Conservation (phyloP, 306 rosid genomes). For the Acacia confusa region DNA sequence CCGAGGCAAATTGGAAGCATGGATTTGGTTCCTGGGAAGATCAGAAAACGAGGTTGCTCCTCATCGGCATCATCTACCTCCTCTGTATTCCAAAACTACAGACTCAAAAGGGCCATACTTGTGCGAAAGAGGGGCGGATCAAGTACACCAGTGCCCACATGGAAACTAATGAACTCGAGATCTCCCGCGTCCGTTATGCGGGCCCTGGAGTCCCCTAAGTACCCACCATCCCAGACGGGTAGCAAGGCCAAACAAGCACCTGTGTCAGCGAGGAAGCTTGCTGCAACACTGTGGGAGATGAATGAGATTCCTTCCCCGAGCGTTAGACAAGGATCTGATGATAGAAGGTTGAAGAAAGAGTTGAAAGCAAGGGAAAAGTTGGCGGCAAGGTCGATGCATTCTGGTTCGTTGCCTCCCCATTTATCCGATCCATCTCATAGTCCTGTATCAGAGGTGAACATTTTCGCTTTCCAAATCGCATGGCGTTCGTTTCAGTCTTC, state of each 20-base stretch:
- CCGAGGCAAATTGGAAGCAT: slow-evolving; percentile 61
- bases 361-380: slow-evolving; percentile 61
- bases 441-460: slow-evolving; percentile 81
- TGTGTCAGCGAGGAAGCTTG: slow-evolving; percentile 94
- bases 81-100: slow-evolving; percentile 75
- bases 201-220: slow-evolving; percentile 60
- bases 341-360: slow-evolving; percentile 62
- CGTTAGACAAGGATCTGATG: slow-evolving; percentile 50
- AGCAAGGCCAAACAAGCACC: slow-evolving; percentile 57
- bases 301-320: slow-evolving; percentile 92
- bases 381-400: slow-evolving; percentile 64
- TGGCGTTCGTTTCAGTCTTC: background rate
- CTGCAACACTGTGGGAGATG: slow-evolving; percentile 99
- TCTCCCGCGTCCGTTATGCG: slow-evolving; percentile 75
- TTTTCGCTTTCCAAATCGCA: background rate
- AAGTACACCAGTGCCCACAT: slow-evolving; percentile 85
- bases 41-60: slow-evolving; percentile 93
- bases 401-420: slow-evolving; percentile 94
- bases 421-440: slow-evolving; percentile 98
- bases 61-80: slow-evolving; percentile 93
- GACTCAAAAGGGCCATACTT: slow-evolving; percentile 86
- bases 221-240: slow-evolving; percentile 46
- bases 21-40: slow-evolving; percentile 83
- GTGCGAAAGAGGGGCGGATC: slow-evolving; percentile 89
- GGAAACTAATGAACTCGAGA: slow-evolving; percentile 77